Conservation (phyloP, 2,329 filamentous ascomycete species). For the Scedosporium dehoogii region DNA sequence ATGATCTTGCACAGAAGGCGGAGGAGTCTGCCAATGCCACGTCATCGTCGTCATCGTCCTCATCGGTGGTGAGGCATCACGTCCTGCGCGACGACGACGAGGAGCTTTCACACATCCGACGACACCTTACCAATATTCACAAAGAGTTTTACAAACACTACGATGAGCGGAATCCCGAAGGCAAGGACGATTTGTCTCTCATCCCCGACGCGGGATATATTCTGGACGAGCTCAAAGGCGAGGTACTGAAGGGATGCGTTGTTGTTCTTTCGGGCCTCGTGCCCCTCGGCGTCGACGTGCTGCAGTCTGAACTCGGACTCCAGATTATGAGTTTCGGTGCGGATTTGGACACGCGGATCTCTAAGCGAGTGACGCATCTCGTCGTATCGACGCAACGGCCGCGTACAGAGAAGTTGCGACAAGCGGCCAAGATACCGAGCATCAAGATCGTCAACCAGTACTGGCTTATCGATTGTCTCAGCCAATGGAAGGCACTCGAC, state of each 20-base stretch:
- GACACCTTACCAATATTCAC: conserved; percentile 68
- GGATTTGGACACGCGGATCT: conserved; percentile 44
- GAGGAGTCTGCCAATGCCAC: conserved; percentile 17
- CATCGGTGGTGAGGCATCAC: conserved; percentile 47
- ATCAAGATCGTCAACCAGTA: conserved; percentile 88
- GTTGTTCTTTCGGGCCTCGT: conserved; percentile 89
- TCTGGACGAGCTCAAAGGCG: conserved; percentile 71
- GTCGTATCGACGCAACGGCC: conserved; percentile 61
- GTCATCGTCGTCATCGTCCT: conserved; percentile 16
- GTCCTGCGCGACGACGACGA: conserved; percentile 80
- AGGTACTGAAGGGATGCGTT: conserved; percentile 62
- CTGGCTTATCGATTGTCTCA: conserved; percentile 81
- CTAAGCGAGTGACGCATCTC: conserved; percentile 59
- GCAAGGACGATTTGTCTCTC: conserved; percentile 28
- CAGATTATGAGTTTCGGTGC: conserved; percentile 86
- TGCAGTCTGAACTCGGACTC: conserved; percentile 74
- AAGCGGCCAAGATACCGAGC: conserved; percentile 66
- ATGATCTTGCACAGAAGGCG: conserved; percentile 23
- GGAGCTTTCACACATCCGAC: conserved; percentile 68
- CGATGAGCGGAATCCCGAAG: conserved; percentile 32
- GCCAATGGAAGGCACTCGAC: conserved; percentile 71
- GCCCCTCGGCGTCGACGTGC: conserved; percentile 68
- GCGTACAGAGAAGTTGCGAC: conserved; percentile 82
- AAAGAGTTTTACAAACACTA: conserved; percentile 75
- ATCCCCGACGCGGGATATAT: conserved; percentile 81